phyloP scores from a whole-genome alignment of 2,329 filamentous ascomycete genomes.

The Chaetomiaceae sp. region DNA sequence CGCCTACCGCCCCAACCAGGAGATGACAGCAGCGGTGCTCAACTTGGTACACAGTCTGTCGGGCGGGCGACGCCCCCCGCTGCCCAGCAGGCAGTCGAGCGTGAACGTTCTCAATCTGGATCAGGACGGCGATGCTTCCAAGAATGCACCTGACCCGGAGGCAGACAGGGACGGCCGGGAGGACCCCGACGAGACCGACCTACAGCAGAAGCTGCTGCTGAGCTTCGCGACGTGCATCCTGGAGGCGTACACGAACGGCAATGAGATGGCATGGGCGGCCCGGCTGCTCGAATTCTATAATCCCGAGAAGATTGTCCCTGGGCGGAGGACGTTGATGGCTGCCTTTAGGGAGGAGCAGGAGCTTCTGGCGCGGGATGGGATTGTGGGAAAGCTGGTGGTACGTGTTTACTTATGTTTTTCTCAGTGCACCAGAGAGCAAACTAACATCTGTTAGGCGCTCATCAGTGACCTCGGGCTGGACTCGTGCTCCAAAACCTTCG shows the following conservation, averaged over 20 bases:
- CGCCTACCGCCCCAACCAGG: conserved; percentile 60
- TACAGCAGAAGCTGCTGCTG: conserved; percentile 63
- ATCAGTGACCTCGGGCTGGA: conserved; percentile 57
- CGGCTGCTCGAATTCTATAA: conserved; percentile 64
- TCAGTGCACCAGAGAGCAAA: too few species aligned
- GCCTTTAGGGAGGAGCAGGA: conserved; percentile 60
- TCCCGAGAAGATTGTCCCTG: conserved; percentile 58
- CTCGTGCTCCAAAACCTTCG: conserved; percentile 40
- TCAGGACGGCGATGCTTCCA: conserved; percentile 49
- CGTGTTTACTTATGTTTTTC: too few species aligned
- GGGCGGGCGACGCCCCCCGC: conserved; percentile 58
- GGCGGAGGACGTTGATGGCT: conserved; percentile 56
- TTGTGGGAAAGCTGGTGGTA: conserved; percentile 68
- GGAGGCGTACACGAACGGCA: conserved; percentile 64
- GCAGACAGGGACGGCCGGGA: conserved; percentile 50
- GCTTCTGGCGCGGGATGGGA: conserved; percentile 57
- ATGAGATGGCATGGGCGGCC: conserved; percentile 56
- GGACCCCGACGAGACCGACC: conserved; percentile 52
- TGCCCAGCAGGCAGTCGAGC: conserved; percentile 56
- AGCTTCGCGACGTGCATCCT: conserved; percentile 74
- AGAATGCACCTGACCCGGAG: conserved; percentile 59
- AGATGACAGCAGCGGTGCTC: conserved; percentile 65
- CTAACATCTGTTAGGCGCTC: conserved; percentile 45
- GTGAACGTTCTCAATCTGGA: conserved; percentile 50
- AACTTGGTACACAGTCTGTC: conserved; percentile 66